Evolutionary conservation across 768 basidiomycete species (phyloP).

Genomic region (Pleurotus eryngii): DNA sequence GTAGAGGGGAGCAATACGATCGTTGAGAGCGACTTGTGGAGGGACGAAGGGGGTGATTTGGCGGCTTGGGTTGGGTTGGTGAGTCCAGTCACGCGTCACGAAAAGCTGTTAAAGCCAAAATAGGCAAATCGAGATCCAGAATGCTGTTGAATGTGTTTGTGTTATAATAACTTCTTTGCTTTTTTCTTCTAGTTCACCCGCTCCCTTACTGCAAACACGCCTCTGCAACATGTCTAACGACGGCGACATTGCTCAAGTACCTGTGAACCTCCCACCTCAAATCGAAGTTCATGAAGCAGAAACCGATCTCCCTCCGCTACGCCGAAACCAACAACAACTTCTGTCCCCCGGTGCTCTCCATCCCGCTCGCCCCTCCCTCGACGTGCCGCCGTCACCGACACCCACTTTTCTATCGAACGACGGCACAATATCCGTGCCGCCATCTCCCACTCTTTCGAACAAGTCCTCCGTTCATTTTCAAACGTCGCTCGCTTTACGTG

Average conservation of each 20-base stretch:
- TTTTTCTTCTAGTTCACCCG: no score
- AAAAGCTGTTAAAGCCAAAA: no score
- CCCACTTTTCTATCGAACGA: conserved; percentile 34
- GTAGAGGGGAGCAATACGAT: no score
- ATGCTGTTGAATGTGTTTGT: no score
- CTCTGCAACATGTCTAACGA: background rate
- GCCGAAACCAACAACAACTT: conserved; percentile 3
- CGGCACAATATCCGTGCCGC: conserved; percentile 43
- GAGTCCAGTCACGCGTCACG: no score
- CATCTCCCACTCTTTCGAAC: conserved; percentile 74
- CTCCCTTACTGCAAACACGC: no score
- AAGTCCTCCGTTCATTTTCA: conserved; percentile 59
- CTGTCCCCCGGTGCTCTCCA: conserved; percentile 1
- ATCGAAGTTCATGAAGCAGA: conserved; percentile 5
- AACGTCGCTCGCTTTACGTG: conserved; percentile 56
- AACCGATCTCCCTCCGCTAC: background rate
- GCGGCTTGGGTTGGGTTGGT: no score
- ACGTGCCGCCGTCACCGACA: conserved; percentile 22
- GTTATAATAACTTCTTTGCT: no score
- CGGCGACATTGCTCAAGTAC: conserved; percentile 3
- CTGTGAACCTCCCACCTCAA: conserved; percentile 1
- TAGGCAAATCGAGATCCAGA: no score
- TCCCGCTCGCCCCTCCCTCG: conserved; percentile 23
- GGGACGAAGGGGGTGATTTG: no score
- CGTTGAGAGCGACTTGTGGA: no score